Base-by-base conservation (phyloP, 1,284 basidiomycete genomes). In the Puccinia polysora region DNA sequence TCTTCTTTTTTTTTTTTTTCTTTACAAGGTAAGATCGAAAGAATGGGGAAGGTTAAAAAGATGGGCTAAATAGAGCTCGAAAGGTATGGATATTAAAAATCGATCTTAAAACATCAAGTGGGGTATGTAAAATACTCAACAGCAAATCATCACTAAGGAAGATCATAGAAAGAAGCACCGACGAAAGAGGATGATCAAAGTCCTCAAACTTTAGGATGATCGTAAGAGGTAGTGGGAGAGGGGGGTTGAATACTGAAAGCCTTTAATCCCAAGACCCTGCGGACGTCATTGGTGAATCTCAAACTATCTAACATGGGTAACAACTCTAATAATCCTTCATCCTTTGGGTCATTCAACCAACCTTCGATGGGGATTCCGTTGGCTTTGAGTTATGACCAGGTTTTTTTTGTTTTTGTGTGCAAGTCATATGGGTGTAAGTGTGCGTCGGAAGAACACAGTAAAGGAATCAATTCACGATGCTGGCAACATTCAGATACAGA, bases 341-440 rank as follows among this genome's bases (percentile, higher is more conserved):
- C 95, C 74, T 88, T 88, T 25, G 93, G 94, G 81, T 99, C 96
- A 75, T 93, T 89, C 20, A 93, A 97, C 95, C 95, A 98, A 53
- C 95, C 95, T 83, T 98, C 95, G 79, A 99, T 92, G 38, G 95
- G 96, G 76, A 99, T 92, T 56, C 94, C 95, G 80, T 99, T 99
- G 56, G 91, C 94, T 91, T 69, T 10, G 15, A 45, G 15, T 2
- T 45, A 68, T 40, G n/a, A n/a, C n/a, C n/a, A n/a, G n/a, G n/a
- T n/a, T n/a, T n/a, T n/a, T n/a, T n/a, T 45, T 45, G 43, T 10
- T 45, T 45, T 45, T n/a, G n/a, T 12, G n/a, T 43, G 40, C 18
- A 43, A 43, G 40, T 18, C 8, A 43, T 43, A 14, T 62, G 32
- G 36, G 18, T 18, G 15, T 45, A 30, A 64, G 62, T 7, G n/a